Evolutionary conservation across 1,284 basidiomycete genomes (phyloP).

Genomic region (Ceratobasidium theobromae): DNA sequence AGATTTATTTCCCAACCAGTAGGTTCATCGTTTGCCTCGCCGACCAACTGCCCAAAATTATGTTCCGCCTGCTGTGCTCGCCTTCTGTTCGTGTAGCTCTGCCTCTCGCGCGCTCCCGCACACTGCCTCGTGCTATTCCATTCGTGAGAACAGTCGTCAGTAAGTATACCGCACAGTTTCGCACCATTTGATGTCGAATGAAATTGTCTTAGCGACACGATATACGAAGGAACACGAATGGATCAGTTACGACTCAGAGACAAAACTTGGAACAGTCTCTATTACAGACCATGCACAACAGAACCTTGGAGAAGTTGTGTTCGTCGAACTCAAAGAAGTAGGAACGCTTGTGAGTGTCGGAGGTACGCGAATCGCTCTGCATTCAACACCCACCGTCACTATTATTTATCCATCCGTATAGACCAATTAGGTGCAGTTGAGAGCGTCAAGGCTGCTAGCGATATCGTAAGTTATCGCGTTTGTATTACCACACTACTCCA

Average conservation of each 20-base stretch:
- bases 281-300: slow-evolving; percentile 96
- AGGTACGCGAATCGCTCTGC: slow-evolving; percentile 55
- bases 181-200: slow-evolving; percentile 40
- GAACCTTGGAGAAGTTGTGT: slow-evolving; percentile 94
- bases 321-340: slow-evolving; percentile 85
- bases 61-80: slow-evolving; percentile 15
- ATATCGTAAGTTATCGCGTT: slow-evolving; percentile 61
- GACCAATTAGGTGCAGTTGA: slow-evolving; percentile 95
- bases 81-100: slow-evolving; percentile 2
- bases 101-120: neutral
- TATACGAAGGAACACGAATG: slow-evolving; percentile 93
- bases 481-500: neutral
- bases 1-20: neutral
- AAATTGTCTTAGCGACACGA: slow-evolving; percentile 60
- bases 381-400: neutral
- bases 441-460: slow-evolving; percentile 97
- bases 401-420: slow-evolving; percentile 42
- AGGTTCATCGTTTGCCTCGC: neutral
- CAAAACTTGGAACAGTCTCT: slow-evolving; percentile 78
- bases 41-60: neutral
- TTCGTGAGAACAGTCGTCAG: slow-evolving; percentile 26
- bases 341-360: slow-evolving; percentile 73
- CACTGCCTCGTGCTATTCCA: neutral
- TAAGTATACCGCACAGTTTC: neutral
- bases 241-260: slow-evolving; percentile 76